Evolutionary conservation across 2,329 filamentous ascomycete species (phyloP).

Genomic region (Curvularia lunata): DNA sequence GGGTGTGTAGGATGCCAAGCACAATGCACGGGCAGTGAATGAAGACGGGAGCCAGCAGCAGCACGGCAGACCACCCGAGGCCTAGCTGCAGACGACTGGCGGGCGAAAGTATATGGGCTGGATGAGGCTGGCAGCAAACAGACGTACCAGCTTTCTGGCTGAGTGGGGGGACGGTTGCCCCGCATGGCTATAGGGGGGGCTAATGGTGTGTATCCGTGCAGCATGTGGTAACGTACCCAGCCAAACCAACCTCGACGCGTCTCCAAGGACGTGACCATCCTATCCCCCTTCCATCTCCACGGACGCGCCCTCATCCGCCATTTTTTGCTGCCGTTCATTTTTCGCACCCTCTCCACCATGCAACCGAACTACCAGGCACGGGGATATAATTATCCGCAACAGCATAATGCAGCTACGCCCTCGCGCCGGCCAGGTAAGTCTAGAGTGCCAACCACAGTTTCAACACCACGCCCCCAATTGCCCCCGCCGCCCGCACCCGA

Average conservation of each 20-base stretch:
- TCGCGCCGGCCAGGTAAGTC: conserved; percentile 54
- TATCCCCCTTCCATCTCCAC: conserved; percentile 26
- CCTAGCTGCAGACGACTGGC: neutral
- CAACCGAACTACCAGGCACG: conserved; percentile 52
- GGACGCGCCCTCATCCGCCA: conserved; percentile 37
- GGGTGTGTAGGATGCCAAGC: conserved; percentile 21
- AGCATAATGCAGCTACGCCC: conserved; percentile 41
- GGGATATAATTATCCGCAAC: conserved; percentile 53
- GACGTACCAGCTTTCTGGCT: conserved; percentile 5
- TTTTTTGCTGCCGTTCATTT: conserved; percentile 30
- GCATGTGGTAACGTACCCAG: conserved; percentile 21
- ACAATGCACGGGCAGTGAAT: conserved; percentile 20
- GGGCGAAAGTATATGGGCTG: conserved; percentile 2
- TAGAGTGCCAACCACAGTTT: conserved; percentile 19
- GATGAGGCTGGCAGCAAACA: conserved; percentile 8
- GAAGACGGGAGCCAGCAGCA: conserved; percentile 1
- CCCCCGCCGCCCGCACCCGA: conserved; percentile 15
- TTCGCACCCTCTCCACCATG: conserved; percentile 45
- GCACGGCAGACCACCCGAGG: conserved; percentile 7
- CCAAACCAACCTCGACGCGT: conserved; percentile 29
- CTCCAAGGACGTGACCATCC: conserved; percentile 32
- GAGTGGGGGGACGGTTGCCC: conserved; percentile 32
- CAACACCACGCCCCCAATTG: conserved; percentile 19
- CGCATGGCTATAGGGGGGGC: conserved; percentile 32
- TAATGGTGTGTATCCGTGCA: conserved; percentile 31